phyloP scores from a whole-genome alignment of 768 basidiomycete species.

The Gelatoporia subvermispora region DNA sequence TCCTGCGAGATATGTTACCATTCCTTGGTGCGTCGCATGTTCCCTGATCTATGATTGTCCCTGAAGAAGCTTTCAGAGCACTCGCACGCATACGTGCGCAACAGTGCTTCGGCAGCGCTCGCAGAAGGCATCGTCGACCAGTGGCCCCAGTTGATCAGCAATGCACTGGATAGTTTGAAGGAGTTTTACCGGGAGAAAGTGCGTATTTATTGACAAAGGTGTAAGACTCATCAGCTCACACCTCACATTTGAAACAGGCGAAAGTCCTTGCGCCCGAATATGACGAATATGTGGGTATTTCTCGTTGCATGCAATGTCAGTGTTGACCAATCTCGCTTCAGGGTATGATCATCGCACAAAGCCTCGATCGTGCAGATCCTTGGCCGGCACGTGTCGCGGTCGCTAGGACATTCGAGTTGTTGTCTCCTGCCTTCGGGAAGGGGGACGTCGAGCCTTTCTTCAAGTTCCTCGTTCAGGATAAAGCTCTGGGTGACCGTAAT shows the following conservation, averaged over 20 bases:
- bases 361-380: conserved; percentile 83
- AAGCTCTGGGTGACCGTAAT: conserved; percentile 82
- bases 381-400: conserved; percentile 80
- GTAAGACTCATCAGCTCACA: background rate
- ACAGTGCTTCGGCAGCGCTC: conserved; percentile 64
- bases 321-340: conserved; percentile 23
- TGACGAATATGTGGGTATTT: conserved; percentile 73
- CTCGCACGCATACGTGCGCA: conserved; percentile 74
- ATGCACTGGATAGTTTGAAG: conserved; percentile 50
- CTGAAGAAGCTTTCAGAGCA: conserved; percentile 52
- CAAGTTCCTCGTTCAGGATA: conserved; percentile 77
- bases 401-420: conserved; percentile 57
- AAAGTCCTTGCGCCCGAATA: conserved; percentile 88
- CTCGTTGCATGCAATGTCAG: background rate
- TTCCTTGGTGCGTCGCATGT: conserved; percentile 57
- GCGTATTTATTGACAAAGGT: conserved; percentile 2
- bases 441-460: conserved; percentile 69
- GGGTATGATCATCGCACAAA: conserved; percentile 92
- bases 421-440: conserved; percentile 63
- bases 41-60: background rate
- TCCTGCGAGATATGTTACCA: conserved; percentile 50
- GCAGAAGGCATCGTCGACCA: conserved; percentile 65
- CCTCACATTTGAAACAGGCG: conserved; percentile 41
- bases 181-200: conserved; percentile 84
- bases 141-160: conserved; percentile 54